Base-by-base conservation (phyloP, 371 early-diverging fungal species). In the Nematocida minor region DNA sequence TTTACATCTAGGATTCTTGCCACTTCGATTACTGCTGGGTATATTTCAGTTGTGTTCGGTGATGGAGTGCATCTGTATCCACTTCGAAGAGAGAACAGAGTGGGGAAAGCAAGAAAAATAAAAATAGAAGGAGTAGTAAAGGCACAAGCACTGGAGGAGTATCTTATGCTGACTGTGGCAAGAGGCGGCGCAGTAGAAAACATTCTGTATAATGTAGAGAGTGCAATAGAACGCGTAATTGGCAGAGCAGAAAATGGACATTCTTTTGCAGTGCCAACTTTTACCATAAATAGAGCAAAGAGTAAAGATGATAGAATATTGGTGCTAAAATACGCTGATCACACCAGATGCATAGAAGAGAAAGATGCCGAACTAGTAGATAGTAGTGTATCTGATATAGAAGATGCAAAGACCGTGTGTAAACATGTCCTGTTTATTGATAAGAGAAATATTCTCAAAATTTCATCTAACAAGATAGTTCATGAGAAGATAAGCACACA, bases 351-450 rank as follows among this genome's bases (percentile, higher is more conserved):
- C 20, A 29, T 36, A 36, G 14, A 18, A 11, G 32, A 55, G 27
- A 29, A 36, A 55, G 32, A 16, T 16, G 11, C 31, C 27, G 32
- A 22, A 32, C 6, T n/a, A 29, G 34, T 31, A 55, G 25, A 29
- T 55, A 14, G 16, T 29, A 55, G 11, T 32, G 2, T 2, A n/a
- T n/a, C 27, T 0, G n/a, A 22, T n/a, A 51, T 32, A 55, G 32
- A 2, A 11, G 34, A 32, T 29, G 20, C 27, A 29, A 55, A 7
- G 0, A 11, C 0, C 14, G n/a, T 18, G 16, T 16, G 27, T 16
- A 55, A n/a, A n/a, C n/a, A n/a, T n/a, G n/a, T n/a, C n/a, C n/a
- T 55, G 34, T 55, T 55, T 31, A 55, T 55, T 20, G 57, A 55
- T 20, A 55, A 32, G 20, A 55, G 57, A 31, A 55, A 55, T 20